Percentiles rank a stretch among this genome's conserved stretches.
Evolutionary conservation across 345 rosid genomes (phyloP).

Genomic region (Eucalyptus regnans): DNA sequence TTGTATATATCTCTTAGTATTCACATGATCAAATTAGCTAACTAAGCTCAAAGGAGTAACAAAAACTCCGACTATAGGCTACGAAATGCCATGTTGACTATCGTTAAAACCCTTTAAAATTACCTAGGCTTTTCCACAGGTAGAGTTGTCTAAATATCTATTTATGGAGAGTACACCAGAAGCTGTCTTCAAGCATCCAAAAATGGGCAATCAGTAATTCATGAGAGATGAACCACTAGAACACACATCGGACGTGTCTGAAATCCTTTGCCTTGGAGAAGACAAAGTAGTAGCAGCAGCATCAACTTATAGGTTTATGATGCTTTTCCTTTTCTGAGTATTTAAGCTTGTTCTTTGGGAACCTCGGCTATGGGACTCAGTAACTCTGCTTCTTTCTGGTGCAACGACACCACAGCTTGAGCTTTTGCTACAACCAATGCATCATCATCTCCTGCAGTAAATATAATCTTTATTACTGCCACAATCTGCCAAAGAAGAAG

Average conservation of each 20-base stretch:
- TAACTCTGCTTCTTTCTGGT: too few species aligned
- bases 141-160: background rate
- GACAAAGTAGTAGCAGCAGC: slow-evolving; percentile 24
- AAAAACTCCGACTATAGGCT: background rate
- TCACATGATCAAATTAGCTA: background rate
- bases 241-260: slow-evolving; percentile 82
- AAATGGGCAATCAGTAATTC: slow-evolving; percentile 32
- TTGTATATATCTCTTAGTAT: too few species aligned
- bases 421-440: too few species aligned
- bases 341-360: too few species aligned
- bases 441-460: too few species aligned
- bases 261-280: slow-evolving; percentile 71
- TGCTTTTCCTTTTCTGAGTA: too few species aligned
- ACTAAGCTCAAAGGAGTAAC: background rate
- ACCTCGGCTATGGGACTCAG: too few species aligned
- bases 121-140: background rate
- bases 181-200: background rate
- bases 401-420: too few species aligned
- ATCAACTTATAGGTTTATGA: too few species aligned
- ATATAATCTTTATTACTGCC: too few species aligned
- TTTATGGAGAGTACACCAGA: background rate
- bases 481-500: too few species aligned
- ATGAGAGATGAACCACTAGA: slow-evolving; percentile 73
- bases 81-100: background rate
- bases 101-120: background rate